phyloP scores from a whole-genome alignment of 2,329 filamentous ascomycete genomes.

The Saccharata proteae region DNA sequence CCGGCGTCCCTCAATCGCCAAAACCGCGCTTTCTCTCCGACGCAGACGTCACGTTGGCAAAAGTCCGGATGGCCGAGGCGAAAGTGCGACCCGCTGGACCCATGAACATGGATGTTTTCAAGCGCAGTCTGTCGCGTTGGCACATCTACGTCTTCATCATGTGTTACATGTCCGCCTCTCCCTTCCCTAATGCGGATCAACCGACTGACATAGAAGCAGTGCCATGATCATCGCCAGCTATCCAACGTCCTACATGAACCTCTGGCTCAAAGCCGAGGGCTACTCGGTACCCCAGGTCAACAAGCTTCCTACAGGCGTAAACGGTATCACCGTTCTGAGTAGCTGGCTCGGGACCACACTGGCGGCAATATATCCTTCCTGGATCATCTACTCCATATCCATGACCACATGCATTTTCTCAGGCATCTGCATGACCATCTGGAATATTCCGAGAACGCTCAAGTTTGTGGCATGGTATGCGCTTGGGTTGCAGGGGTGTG shows the following conservation, averaged over 20 bases:
- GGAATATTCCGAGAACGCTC: slow-evolving; percentile 38
- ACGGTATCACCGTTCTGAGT: slow-evolving; percentile 36
- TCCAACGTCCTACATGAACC: slow-evolving; percentile 37
- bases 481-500: slow-evolving; percentile 27
- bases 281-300: slow-evolving; percentile 40
- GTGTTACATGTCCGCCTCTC: slow-evolving; percentile 32
- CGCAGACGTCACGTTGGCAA: slow-evolving; percentile 20
- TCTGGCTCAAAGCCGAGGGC: slow-evolving; percentile 39
- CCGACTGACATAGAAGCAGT: slow-evolving; percentile 16
- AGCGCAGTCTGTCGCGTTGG: slow-evolving; percentile 35
- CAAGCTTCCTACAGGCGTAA: slow-evolving; percentile 36
- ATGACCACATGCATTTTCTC: slow-evolving; percentile 31
- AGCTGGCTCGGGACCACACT: slow-evolving; percentile 40
- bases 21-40: slow-evolving; percentile 37
- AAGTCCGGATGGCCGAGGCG: slow-evolving; percentile 17
- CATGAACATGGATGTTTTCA: slow-evolving; percentile 32
- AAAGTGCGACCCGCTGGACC: slow-evolving; percentile 28
- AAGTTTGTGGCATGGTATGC: slow-evolving; percentile 36
- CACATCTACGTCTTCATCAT: slow-evolving; percentile 40
- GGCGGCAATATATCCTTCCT: slow-evolving; percentile 39
- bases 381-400: slow-evolving; percentile 35
- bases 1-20: slow-evolving; percentile 38
- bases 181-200: no score
- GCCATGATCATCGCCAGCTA: slow-evolving; percentile 26
- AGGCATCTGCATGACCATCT: slow-evolving; percentile 35